Percentiles rank a stretch among this genome's conserved stretches.
These are phyloP conservation scores for Malassezia sympodialis DNA, from an alignment of 1,284 basidiomycete species.

Conservation along the genomic window DNA sequence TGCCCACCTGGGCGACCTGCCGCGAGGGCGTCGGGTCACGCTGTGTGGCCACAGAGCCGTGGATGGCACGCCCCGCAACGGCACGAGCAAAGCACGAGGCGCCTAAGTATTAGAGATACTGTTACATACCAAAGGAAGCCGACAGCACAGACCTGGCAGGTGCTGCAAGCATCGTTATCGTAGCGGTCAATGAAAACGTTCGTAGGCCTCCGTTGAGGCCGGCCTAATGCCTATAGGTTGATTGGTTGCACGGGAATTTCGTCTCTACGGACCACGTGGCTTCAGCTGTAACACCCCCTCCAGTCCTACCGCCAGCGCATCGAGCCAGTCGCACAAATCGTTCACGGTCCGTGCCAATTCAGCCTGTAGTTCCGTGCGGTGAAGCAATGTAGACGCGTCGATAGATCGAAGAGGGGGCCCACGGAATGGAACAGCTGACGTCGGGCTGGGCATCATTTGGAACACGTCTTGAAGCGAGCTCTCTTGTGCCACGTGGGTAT, in stretches of 20 bases:
- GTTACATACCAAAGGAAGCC: slow-evolving; percentile 5
- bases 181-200: not conserved
- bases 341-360: slow-evolving; percentile 68
- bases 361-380: slow-evolving; percentile 59
- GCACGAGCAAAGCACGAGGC: slow-evolving; percentile 2
- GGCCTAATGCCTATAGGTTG: slow-evolving; percentile 1
- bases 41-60: slow-evolving; percentile 1
- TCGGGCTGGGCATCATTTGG: not conserved
- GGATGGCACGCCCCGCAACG: slow-evolving; percentile 6
- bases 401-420: slow-evolving; percentile 57
- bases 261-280: slow-evolving; percentile 5
- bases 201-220: not conserved
- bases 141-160: slow-evolving; percentile 10
- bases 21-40: slow-evolving; percentile 11
- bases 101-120: not conserved
- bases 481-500: not conserved
- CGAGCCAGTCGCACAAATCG: slow-evolving; percentile 69
- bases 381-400: slow-evolving; percentile 59
- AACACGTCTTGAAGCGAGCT: slow-evolving; percentile 4
- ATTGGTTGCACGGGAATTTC: slow-evolving; percentile 3
- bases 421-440: not conserved
- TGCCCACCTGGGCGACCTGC: slow-evolving; percentile 17
- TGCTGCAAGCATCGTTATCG: slow-evolving; percentile 7
- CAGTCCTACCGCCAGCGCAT: slow-evolving; percentile 58
- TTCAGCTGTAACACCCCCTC: slow-evolving; percentile 19